These are phyloP conservation scores for Musa itinerans DNA, from an alignment of 176 grass and related monocot genomes.

Conservation along the genomic window DNA sequence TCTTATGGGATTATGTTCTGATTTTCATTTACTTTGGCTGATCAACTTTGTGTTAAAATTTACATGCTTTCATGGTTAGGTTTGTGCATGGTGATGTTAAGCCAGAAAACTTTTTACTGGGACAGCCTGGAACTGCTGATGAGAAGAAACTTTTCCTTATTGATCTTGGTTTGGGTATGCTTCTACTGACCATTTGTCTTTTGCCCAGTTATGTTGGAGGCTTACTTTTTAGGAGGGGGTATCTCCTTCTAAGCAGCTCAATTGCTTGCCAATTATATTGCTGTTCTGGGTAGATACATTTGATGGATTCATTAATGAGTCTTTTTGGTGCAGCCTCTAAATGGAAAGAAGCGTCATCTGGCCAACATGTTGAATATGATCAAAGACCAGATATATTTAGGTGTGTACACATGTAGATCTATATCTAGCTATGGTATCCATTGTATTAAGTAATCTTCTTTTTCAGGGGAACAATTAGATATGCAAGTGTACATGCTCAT, in stretches of 20 bases:
- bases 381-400: constrained; percentile 98
- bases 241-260: not conserved
- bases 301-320: constrained; percentile 13
- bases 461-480: constrained; percentile 78
- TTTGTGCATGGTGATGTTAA: constrained; percentile 99
- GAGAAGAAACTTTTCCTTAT: constrained; percentile 97
- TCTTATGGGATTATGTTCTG: constrained; percentile 7
- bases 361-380: constrained; percentile 95
- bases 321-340: constrained; percentile 56
- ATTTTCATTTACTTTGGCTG: not conserved
- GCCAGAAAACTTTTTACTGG: constrained; percentile 96
- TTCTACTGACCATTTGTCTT: not conserved
- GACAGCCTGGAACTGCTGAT: constrained; percentile 87
- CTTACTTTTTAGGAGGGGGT: not conserved
- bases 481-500: constrained; percentile 91
- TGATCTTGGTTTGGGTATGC: constrained; percentile 94
- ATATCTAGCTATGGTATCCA: not conserved
- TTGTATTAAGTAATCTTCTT: constrained; percentile 12
- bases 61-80: constrained; percentile 32
- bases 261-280: not conserved
- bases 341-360: constrained; percentile 81
- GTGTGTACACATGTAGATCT: constrained; percentile 28
- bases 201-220: not conserved
- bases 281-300: not conserved
- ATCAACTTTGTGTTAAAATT: not conserved